Evolutionary conservation across 2,329 filamentous ascomycete species (phyloP).

Genomic region (Cladophialophora psammophila): DNA sequence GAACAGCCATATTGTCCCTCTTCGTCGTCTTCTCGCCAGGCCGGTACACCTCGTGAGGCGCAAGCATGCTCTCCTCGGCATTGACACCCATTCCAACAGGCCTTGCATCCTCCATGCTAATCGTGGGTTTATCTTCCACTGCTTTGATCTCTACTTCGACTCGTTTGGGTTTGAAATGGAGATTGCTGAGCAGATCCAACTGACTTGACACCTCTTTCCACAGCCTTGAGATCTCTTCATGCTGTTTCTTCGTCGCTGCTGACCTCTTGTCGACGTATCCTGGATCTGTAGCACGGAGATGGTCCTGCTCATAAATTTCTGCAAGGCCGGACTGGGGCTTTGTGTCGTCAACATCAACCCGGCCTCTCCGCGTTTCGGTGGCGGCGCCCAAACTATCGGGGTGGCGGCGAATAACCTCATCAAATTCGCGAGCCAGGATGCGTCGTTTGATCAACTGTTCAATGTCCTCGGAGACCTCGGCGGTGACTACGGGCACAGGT

Average conservation of each 20-base stretch:
- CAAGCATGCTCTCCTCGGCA: constrained; percentile 74
- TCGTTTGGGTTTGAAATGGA: constrained; percentile 93
- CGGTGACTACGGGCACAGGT: constrained; percentile 90
- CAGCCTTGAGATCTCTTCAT: constrained; percentile 79
- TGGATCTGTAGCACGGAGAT: constrained; percentile 78
- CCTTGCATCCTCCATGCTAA: constrained; percentile 94
- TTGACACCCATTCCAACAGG: constrained; percentile 79
- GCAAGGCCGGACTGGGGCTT: constrained; percentile 88
- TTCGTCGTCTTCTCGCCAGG: constrained; percentile 69
- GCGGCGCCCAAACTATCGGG: constrained; percentile 75
- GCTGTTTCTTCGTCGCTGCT: constrained; percentile 81
- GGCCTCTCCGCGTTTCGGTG: constrained; percentile 69
- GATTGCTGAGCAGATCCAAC: constrained; percentile 88
- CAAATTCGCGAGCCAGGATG: constrained; percentile 88
- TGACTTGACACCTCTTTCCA: constrained; percentile 83
- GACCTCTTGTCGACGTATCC: constrained; percentile 81
- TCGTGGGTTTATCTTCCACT: constrained; percentile 86
- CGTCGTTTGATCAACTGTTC: constrained; percentile 93
- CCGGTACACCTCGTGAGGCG: constrained; percentile 92
- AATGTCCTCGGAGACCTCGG: constrained; percentile 87
- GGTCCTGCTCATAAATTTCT: constrained; percentile 93
- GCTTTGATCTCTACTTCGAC: constrained; percentile 82
- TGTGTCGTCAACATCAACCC: constrained; percentile 82
- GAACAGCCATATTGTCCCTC: constrained; percentile 27
- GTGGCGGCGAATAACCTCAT: constrained; percentile 83